Percentiles rank a stretch among this genome's conserved stretches.
Evolutionary conservation across 2,329 filamentous ascomycete species (phyloP).

Genomic region (Fusarium sp.): DNA sequence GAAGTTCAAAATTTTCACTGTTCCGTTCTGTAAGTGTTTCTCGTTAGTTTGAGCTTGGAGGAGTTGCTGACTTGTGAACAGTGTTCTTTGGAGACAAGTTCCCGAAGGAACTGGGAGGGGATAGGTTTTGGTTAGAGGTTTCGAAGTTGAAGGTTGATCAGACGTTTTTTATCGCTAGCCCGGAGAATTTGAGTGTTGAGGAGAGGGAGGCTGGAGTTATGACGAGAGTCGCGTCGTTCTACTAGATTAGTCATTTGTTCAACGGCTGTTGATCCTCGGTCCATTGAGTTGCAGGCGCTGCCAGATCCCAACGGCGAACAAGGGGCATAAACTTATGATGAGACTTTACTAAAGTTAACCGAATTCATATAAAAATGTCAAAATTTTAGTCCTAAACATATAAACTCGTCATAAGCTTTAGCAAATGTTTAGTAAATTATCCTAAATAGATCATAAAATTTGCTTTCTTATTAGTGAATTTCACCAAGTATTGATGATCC

Average conservation of each 20-base stretch:
- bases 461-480: too few species aligned
- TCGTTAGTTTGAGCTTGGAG: accelerated
- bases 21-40: neutral
- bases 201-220: neutral
- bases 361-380: too few species aligned
- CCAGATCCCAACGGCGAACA: too few species aligned
- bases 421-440: too few species aligned
- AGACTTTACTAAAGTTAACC: too few species aligned
- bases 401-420: too few species aligned
- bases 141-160: neutral
- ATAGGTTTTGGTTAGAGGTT: neutral
- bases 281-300: too few species aligned
- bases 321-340: too few species aligned
- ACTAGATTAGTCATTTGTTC: neutral
- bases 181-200: neutral
- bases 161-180: neutral
- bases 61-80: neutral
- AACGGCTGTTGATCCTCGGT: too few species aligned
- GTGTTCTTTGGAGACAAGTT: neutral
- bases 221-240: neutral
- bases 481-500: too few species aligned
- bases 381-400: too few species aligned
- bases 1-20: neutral
- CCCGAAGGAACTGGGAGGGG: neutral
- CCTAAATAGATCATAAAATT: too few species aligned